A percentile compares a stretch with the other conserved stretches of the same genome.
Evolutionary conservation across 441 rosid genomes (phyloP).

Genomic region (Lepidium campestre): DNA sequence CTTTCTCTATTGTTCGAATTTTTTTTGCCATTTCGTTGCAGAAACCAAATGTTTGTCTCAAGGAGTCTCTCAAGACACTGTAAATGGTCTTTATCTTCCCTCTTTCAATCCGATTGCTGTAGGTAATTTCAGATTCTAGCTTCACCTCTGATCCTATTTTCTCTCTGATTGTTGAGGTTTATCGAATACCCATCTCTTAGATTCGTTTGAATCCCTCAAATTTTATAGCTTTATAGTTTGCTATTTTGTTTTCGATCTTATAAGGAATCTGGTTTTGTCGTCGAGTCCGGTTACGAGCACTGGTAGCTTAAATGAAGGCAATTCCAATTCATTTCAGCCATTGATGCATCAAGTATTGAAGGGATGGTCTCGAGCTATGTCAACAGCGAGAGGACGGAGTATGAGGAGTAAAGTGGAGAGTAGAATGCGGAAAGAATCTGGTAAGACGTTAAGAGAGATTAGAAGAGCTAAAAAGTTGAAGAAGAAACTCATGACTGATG

Average conservation of each 20-base stretch:
- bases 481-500: constrained; percentile 97
- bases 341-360: constrained; percentile 22
- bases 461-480: constrained; percentile 83
- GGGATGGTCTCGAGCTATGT: constrained; percentile 62
- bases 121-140: constrained; percentile 32
- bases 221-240: neutral
- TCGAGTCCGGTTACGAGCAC: constrained; percentile 7
- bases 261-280: constrained; percentile 14
- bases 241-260: neutral
- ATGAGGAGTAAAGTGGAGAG: constrained; percentile 94
- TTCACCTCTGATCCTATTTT: neutral
- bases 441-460: constrained; percentile 83
- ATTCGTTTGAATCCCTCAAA: neutral
- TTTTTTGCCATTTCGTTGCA: neutral
- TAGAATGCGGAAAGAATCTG: constrained; percentile 85
- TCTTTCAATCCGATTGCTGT: constrained; percentile 40
- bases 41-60: constrained; percentile 49
- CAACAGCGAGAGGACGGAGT: constrained; percentile 77
- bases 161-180: neutral
- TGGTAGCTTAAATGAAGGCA: neutral
- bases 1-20: neutral
- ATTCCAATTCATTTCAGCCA: neutral
- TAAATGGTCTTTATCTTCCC: constrained; percentile 37
- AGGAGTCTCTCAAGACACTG: constrained; percentile 44
- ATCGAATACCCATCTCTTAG: neutral